Base-by-base conservation (phyloP, 106 monocot genomes). In the Dioscorea zingiberensis region DNA sequence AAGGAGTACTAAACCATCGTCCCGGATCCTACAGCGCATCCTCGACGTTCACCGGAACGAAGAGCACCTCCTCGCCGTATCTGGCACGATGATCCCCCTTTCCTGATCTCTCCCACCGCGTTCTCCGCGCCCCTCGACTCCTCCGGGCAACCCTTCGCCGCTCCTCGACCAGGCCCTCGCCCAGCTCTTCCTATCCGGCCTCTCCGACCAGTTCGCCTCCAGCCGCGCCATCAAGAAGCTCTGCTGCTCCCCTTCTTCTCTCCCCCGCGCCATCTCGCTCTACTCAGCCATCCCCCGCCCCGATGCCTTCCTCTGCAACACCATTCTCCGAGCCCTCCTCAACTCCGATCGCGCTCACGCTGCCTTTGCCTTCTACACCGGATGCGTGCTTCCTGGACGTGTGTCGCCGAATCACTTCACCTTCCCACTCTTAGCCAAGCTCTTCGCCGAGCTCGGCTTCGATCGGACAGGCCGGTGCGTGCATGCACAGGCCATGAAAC, bases 341-440 rank as follows among this genome's bases (percentile, higher is more conserved):
- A n/a, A 55, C 11, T 21, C 27, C 26, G 17, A 28, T 21, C 59
- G 54, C 28, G 71, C 68, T 10, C 44, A 54, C 27, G 17, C 25
- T 0, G 78, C 73, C 27, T 66, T 79, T 61, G 21, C 25, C 38
- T 78, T 82, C 71, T 76, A 79, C 66, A 55, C 55, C 27, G 45
- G 26, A 19, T 55, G 27, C 8, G 55, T 76, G 7, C n/a, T n/a
- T n/a, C n/a, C n/a, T n/a, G n/a, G n/a, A n/a, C 60, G 38, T 5
- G 58, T 85, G 7, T 45, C 1, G 10, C 77, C 80, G 17, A 84
- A 81, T 28, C 74, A 84, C 68, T 84, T 72, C 78, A 81, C 81
- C 27, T 84, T 75, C 67, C 88, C 88, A 1, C 72, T 84, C 12
- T 73, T 85, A 16, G 30, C 70, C 24, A 84, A 85, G 61, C 55